These are phyloP conservation scores for Fonsecaea multimorphosa DNA, from an alignment of 2,329 filamentous ascomycete genomes.

Conservation along the genomic window DNA sequence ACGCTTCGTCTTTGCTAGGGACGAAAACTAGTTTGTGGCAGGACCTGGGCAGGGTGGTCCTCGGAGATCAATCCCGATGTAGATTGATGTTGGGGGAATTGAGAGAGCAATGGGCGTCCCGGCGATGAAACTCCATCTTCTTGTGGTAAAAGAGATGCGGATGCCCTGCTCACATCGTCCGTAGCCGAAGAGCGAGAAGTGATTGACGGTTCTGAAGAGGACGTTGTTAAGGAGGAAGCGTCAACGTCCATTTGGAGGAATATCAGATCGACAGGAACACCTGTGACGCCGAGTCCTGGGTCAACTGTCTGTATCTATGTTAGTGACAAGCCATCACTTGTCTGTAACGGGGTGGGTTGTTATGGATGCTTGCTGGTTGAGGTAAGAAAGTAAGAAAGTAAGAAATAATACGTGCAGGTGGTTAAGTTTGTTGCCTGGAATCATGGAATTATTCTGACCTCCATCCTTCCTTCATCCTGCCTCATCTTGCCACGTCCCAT, in stretches of 20 bases:
- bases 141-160: background rate
- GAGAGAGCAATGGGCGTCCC: conserved; percentile 17
- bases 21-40: background rate
- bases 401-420: too few species aligned
- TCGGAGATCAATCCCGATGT: conserved; percentile 24
- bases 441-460: conserved; percentile 4
- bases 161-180: background rate
- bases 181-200: background rate
- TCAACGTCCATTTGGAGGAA: background rate
- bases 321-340: conserved; percentile 34
- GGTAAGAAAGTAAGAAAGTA: conserved; percentile 1
- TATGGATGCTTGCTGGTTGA: conserved; percentile 17
- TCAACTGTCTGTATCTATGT: conserved; percentile 25
- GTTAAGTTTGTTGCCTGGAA: conserved; percentile 20
- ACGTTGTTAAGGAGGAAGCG: background rate
- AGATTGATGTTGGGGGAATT: conserved; percentile 26
- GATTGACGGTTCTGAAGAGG: background rate
- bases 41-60: conserved; percentile 20
- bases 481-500: background rate
- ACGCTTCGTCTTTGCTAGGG: conserved; percentile 35
- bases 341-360: conserved; percentile 12
- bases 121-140: background rate
- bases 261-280: background rate
- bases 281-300: background rate
- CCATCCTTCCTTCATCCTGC: conserved; percentile 20